Conservation (phyloP, 2,329 filamentous ascomycete species). For the Pseudopithomyces maydicus region DNA sequence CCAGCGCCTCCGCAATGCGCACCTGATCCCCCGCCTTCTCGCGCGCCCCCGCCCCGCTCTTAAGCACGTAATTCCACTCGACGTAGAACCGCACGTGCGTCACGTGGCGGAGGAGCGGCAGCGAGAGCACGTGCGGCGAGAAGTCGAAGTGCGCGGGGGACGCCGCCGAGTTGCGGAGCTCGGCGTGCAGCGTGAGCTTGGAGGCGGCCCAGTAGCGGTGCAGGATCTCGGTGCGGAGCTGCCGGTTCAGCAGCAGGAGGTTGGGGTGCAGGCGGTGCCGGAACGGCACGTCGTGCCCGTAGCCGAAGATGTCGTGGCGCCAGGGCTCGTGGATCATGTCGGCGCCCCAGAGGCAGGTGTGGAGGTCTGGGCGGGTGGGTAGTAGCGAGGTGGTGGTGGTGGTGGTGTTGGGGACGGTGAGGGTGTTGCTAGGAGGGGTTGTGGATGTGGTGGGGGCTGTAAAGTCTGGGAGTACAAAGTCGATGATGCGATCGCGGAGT, state of each 20-base stretch:
- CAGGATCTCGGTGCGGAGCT: conserved; percentile 37
- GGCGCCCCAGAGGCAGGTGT: conserved; percentile 42
- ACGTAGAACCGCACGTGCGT: conserved; percentile 41
- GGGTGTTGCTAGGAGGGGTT: too few species aligned
- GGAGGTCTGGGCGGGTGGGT: conserved; percentile 30
- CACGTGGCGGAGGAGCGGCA: conserved; percentile 34
- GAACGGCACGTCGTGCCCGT: conserved; percentile 30
- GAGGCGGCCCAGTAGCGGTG: conserved; percentile 32
- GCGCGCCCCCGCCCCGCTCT: conserved; percentile 24
- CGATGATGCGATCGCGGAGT: conserved; percentile 32
- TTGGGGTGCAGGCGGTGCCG: conserved; percentile 23
- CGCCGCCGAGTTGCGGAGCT: conserved; percentile 35
- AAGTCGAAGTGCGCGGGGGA: conserved; percentile 41
- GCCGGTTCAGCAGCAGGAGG: conserved; percentile 36
- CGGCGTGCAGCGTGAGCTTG: conserved; percentile 40
- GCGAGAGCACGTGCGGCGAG: conserved; percentile 38
- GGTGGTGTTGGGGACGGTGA: too few species aligned
- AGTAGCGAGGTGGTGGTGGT: too few species aligned
- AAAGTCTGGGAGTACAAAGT: conserved; percentile 37
- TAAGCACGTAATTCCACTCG: conserved; percentile 41
- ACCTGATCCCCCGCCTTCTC: conserved; percentile 35
- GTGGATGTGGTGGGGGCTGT: too few species aligned
- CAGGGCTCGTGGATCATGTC: conserved; percentile 43
- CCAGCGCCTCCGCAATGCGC: conserved; percentile 36
- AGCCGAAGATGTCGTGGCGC: conserved; percentile 41